Conservation (phyloP, 805 yeast species). For the Starmerella asiatica region DNA sequence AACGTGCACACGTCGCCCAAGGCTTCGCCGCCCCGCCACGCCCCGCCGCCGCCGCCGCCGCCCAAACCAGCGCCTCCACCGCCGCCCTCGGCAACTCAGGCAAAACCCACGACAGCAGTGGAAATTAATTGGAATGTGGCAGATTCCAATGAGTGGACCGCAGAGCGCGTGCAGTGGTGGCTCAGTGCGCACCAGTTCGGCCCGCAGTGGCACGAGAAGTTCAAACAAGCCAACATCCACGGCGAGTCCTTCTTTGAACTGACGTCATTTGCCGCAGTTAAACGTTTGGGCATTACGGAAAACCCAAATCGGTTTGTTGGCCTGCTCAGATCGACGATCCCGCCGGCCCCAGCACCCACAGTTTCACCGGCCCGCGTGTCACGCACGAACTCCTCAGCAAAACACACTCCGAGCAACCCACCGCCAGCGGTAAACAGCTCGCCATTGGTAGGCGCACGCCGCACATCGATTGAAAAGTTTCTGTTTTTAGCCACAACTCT, state of each 20-base stretch:
- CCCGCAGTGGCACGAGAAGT: slow-evolving; percentile 57
- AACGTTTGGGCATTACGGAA: slow-evolving; percentile 30
- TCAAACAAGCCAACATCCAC: slow-evolving; percentile 41
- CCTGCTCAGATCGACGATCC: slow-evolving; percentile 32
- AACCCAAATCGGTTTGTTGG: slow-evolving; percentile 48
- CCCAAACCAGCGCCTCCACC: not conserved
- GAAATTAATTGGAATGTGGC: slow-evolving; percentile 6
- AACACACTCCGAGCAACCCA: not conserved
- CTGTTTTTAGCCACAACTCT: slow-evolving; percentile 17
- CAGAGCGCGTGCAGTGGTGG: slow-evolving; percentile 56
- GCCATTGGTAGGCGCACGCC: slow-evolving; percentile 14
- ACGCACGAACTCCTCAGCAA: not conserved
- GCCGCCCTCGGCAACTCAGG: not conserved
- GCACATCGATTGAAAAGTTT: slow-evolving; percentile 20
- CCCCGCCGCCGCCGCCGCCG: not conserved
- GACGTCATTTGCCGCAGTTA: slow-evolving; percentile 53
- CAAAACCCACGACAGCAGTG: not conserved
- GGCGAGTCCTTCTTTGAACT: slow-evolving; percentile 55
- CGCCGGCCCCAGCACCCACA: slow-evolving; percentile 3
- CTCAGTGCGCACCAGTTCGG: slow-evolving; percentile 55
- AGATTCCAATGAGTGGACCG: slow-evolving; percentile 44
- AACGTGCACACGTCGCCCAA: not conserved
- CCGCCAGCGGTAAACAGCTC: not conserved
- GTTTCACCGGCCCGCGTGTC: not conserved
- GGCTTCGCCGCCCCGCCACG: not conserved